Percentiles rank a stretch among this genome's conserved stretches.
Evolutionary conservation across 2,329 filamentous ascomycete species (phyloP).

Genomic region (Verticillium alfalfae): DNA sequence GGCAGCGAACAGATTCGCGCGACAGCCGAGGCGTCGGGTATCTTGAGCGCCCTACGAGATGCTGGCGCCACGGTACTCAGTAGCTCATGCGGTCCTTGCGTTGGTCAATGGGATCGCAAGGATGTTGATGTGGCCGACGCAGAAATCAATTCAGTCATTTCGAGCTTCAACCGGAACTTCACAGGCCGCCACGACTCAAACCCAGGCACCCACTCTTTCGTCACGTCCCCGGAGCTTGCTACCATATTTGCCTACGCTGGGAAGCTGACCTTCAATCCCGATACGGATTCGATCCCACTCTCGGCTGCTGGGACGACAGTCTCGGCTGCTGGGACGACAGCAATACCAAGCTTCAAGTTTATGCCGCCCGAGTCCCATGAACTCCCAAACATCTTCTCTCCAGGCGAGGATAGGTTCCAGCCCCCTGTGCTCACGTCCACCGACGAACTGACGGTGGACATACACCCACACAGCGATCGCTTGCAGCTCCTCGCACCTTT

Average conservation of each 20-base stretch:
- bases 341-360: constrained; percentile 17
- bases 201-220: constrained; percentile 40
- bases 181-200: constrained; percentile 28
- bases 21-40: constrained; percentile 21
- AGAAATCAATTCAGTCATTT: constrained; percentile 24
- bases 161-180: constrained; percentile 29
- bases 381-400: constrained; percentile 17
- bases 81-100: constrained; percentile 26
- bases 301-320: background rate
- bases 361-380: constrained; percentile 17
- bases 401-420: constrained; percentile 19
- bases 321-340: background rate
- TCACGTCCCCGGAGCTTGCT: constrained; percentile 40
- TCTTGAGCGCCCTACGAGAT: constrained; percentile 18
- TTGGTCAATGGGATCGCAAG: constrained; percentile 26
- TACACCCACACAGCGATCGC: constrained; percentile 21
- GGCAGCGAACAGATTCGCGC: constrained; percentile 26
- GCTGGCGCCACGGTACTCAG: constrained; percentile 22
- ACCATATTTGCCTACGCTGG: constrained; percentile 34
- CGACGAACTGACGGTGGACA: constrained; percentile 14
- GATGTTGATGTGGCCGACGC: constrained; percentile 19
- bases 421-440: constrained; percentile 14
- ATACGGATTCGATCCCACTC: constrained; percentile 15
- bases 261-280: constrained; percentile 24
- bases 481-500: constrained; percentile 21